Conservation (phyloP, 2,329 filamentous ascomycete species). For the Aspergillus hortae region DNA sequence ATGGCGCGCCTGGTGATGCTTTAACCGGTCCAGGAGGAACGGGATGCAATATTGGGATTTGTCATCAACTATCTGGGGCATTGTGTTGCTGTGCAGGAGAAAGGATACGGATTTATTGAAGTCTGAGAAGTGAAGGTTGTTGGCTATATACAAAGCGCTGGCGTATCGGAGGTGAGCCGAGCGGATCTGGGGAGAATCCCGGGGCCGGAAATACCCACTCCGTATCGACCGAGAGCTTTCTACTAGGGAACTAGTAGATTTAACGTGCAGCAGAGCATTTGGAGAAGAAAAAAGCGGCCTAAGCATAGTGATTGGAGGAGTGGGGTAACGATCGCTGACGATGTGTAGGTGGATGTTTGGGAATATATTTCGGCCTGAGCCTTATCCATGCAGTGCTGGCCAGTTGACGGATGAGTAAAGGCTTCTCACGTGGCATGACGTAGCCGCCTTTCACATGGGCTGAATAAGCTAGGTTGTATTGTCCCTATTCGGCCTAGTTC, state of each 20-base stretch:
- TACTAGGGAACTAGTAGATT: background rate
- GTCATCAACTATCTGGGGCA: conserved; percentile 65
- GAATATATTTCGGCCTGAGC: background rate
- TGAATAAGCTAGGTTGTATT: background rate
- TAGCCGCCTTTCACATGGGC: background rate
- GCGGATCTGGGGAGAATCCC: conserved; percentile 1
- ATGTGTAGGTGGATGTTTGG: no score
- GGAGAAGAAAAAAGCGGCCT: no score
- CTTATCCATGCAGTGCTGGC: background rate
- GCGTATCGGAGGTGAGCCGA: conserved; percentile 2
- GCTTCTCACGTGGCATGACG: background rate
- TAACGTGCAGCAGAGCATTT: no score
- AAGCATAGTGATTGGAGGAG: no score
- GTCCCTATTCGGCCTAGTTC: background rate
- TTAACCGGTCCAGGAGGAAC: conserved; percentile 65
- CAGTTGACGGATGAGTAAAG: background rate
- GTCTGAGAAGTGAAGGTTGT: background rate
- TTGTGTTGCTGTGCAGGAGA: conserved; percentile 19
- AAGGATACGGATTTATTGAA: background rate
- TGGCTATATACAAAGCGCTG: background rate
- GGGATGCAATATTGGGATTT: conserved; percentile 74
- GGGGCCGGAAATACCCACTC: background rate
- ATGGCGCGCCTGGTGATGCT: conserved; percentile 46
- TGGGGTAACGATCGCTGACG: no score
- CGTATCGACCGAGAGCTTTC: background rate